Evolutionary conservation across 2,329 filamentous ascomycete genomes (phyloP), one percentile per base, ranked within the genome.

Genomic region (Calonectria ilicicola): DNA sequence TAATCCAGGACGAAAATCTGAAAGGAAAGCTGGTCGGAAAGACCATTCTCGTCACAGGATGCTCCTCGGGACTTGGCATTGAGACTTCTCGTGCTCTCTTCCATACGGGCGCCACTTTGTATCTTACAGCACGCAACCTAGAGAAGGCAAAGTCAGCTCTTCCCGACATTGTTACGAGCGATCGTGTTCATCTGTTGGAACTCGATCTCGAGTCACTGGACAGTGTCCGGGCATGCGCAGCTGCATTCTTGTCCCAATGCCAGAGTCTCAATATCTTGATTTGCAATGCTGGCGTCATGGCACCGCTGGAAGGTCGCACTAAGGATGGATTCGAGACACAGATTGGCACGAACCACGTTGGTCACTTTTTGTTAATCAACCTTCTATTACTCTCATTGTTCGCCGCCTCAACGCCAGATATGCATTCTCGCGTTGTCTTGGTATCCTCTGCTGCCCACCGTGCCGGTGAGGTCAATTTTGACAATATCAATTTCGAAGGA

Each of bases 221-320:
- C 19, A 65, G 46, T 38, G 63, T 65, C 17, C 47, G 47, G 3
- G 14, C 17, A 15, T 65, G 63, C 14, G 63, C 63, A n/a, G 63
- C 63, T 15, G 47, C 42, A 7, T 65, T 65, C 17, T 47, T 65
- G 3, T 27, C 47, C 1, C 74, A 67, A 21, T 73, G 65, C 6
- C 70, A 74, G 8, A 77, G 73, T 17, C 56, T 82, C 44, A 80
- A 78, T 56, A 75, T 88, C 32, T 65, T 89, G 2, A 78, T 89
- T 65, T 86, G 87, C 73, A 88, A 86, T 65, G 87, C 87, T 0
- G 86, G 82, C 38, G 86, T 86, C 82, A 83, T 77, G n/a, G 74
- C 27, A 1, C 23, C 27, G 72, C 14, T 83, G 5, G 82, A 82
- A 47, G 80, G 78, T 2, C 73, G 82, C n/a, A 83, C 81, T 10